Base-by-base conservation (phyloP, 2,329 filamentous ascomycete species). In the Rutstroemia sp. region DNA sequence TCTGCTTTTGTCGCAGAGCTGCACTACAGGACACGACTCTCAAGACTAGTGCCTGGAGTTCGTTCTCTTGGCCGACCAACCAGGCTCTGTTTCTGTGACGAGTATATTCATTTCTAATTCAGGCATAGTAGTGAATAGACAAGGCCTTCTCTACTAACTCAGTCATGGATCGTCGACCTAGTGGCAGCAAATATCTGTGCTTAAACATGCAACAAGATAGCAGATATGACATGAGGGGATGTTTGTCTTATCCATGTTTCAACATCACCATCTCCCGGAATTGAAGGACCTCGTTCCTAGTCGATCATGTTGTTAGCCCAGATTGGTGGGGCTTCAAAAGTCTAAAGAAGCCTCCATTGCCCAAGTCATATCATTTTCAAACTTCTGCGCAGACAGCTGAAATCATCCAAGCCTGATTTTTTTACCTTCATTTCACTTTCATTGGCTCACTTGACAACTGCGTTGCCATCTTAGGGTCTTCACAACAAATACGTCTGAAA, bases 231-330 rank as follows among this genome's bases (percentile, higher is more conserved):
- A 19, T 54, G 51, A 48, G n/a, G 44, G n/a, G 42, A 41, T n/a
- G 21, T 48, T 39, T 54, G 51, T 54, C 34, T 54, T 48, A 54
- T 39, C 5, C 9, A 39, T 16, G 51, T 54, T 47, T 54, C 44
- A 48, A 38, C 19, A 48, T 41, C 19, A 16, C 19, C 4, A 41
- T 54, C 23, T n/a, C 21, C 44, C n/a, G 19, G 39, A 19, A 23
- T 39, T 5, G 30, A 14, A 39, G 23, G 30, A 14, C 9, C 10
- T 54, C 5, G 21, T 48, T 30, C 5, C 14, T 19, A n/a, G 16
- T 48, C 10, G 7, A 19, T 9, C n/a, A 34, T 34, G 27, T 6
- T 34, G 8, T 8, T 34, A 2, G 27, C 8, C 27, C 27, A 34
- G 7, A 9, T 8, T 8, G 9, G 27, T 34, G 27, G 27, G 23